Conservation (phyloP, 371 early-diverging fungal species). For the Lichtheimia ramosa region DNA sequence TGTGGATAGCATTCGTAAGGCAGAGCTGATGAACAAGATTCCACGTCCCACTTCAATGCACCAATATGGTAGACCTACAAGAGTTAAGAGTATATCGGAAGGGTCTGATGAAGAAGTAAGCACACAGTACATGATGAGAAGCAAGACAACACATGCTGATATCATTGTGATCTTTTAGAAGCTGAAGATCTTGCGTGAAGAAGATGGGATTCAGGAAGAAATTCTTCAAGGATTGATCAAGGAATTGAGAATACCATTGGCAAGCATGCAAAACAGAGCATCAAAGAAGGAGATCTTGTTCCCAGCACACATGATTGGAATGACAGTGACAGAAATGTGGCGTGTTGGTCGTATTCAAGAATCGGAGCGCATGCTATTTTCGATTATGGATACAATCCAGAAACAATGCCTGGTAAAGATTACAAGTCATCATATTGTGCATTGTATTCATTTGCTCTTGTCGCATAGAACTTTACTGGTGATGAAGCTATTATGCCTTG, state of each 20-base stretch:
- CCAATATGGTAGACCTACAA: conserved; percentile 25
- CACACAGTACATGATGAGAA: neutral
- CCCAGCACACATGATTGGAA: conserved; percentile 89
- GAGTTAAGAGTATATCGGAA: conserved; percentile 19
- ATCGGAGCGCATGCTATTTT: conserved; percentile 79
- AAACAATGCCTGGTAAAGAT: conserved; percentile 61
- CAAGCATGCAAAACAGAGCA: conserved; percentile 78
- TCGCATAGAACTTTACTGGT: conserved; percentile 33
- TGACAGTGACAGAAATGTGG: conserved; percentile 83
- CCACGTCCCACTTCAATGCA: conserved; percentile 47
- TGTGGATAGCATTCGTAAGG: conserved; percentile 32
- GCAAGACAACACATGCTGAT: neutral
- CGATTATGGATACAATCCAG: conserved; percentile 83
- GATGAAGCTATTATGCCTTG: conserved; percentile 66
- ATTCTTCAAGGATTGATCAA: conserved; percentile 87
- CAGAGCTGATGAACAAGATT: conserved; percentile 24
- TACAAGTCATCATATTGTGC: neutral
- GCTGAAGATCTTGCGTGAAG: conserved; percentile 60
- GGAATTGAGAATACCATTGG: conserved; percentile 85
- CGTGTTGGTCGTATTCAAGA: conserved; percentile 76
- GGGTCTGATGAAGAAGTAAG: conserved; percentile 14
- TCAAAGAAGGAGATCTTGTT: conserved; percentile 86
- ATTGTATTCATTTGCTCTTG: neutral
- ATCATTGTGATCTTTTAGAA: conserved; percentile 15
- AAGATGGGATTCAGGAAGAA: conserved; percentile 82